phyloP scores from a whole-genome alignment of 768 basidiomycete species.

The Mycena belliarum region DNA sequence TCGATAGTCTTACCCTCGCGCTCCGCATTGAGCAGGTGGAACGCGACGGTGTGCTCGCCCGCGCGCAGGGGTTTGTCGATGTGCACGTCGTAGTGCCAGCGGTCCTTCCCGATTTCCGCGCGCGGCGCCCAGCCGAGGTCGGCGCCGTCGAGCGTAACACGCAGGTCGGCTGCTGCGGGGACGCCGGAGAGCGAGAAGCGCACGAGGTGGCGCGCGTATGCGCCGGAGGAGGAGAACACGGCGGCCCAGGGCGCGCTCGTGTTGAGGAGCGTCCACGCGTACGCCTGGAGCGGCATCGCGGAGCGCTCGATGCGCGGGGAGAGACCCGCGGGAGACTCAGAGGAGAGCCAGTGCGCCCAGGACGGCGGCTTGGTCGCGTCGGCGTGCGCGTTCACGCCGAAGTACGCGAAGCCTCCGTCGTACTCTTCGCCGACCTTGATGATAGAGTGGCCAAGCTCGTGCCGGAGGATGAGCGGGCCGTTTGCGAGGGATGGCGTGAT shows the following conservation, averaged over 20 bases:
- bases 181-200: conserved; percentile 76
- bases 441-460: conserved; percentile 81
- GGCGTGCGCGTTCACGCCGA: conserved; percentile 63
- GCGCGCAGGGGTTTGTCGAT: conserved; percentile 38
- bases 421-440: conserved; percentile 76
- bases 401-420: conserved; percentile 72
- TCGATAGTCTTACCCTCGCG: no score
- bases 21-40: conserved; percentile 50
- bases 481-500: conserved; percentile 76
- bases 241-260: conserved; percentile 57
- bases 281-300: conserved; percentile 72
- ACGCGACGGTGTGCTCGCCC: conserved; percentile 62
- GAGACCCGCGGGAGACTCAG: conserved; percentile 21
- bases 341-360: conserved; percentile 74
- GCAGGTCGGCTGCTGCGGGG: conserved; percentile 52
- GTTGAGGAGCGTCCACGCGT: conserved; percentile 77
- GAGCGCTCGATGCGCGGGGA: conserved; percentile 60
- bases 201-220: conserved; percentile 59
- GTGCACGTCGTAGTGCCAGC: conserved; percentile 75
- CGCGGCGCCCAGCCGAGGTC: conserved; percentile 62
- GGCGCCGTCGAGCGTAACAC: conserved; percentile 59
- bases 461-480: conserved; percentile 73
- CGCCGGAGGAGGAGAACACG: conserved; percentile 63
- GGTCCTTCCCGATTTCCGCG: conserved; percentile 59
- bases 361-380: conserved; percentile 45